Evolutionary conservation across 768 basidiomycete species (phyloP), one percentile per base, ranked within the genome.

Genomic region (Amanita thiersii): DNA sequence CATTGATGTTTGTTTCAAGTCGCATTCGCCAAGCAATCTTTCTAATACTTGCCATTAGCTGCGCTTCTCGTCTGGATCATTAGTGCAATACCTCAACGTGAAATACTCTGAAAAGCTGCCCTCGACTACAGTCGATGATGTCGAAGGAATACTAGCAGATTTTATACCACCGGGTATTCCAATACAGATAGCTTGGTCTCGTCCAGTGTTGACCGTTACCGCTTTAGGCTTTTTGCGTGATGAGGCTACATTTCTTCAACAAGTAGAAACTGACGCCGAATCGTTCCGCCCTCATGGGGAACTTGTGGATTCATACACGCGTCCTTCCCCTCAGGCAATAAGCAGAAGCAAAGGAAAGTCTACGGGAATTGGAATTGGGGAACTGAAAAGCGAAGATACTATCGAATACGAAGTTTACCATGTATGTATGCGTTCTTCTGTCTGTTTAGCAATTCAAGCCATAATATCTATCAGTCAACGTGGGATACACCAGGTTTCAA

Each of bases 391-490:
- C 43, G 70, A 78, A 43, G 78, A 78, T 44, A 69, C 70, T 7
- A 64, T 89, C n/a, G 79, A 77, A 37, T 96, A 73, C 56, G 93
- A 96, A 63, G 87, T 84, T 17, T 98, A 88, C 61, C 87, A 92
- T 69, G 93, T 89, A 58, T 58, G 86, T 62, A 29, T 25, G 38
- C 12, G 17, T 38, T 38, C 39, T 28, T 9, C 23, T 26, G 48
- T 18, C 31, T 15, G 15, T 17, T 12, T 15, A 20, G 1, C 46
- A 36, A 36, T 32, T 36, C 21, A 35, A 30, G 3, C 7, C 38
- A 5, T 36, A 21, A 3, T 21, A 14, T 25, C 2, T 34, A 36
- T 37, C 52, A 97, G 92, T 64, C 79, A 14, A 93, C 80, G 15
- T 92, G 87, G 77, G 60, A 77, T 44, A 87, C 89, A 0, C 75